Conservation (phyloP, 306 rosid genomes). For the Malus asiatica region DNA sequence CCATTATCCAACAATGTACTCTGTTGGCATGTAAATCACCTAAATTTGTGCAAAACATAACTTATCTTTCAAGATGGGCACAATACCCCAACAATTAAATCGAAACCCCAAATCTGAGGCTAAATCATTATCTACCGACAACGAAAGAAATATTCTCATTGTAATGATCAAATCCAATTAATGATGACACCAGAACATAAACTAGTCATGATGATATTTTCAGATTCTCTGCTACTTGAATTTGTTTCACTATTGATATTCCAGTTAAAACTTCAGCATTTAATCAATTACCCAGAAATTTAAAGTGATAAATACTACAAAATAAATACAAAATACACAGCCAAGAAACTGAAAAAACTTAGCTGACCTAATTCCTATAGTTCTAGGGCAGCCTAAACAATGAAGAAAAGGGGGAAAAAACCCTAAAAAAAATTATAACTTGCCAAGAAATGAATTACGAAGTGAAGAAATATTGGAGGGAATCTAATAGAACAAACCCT, state of each 20-base stretch:
- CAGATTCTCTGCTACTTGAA: not conserved
- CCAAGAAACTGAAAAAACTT: not conserved
- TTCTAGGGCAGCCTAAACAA: not conserved
- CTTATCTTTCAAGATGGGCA: not conserved
- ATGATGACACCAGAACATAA: not conserved
- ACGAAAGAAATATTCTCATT: not conserved
- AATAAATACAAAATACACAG: not conserved
- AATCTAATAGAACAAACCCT: not conserved
- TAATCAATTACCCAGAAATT: not conserved
- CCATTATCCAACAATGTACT: slow-evolving; percentile 30
- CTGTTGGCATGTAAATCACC: slow-evolving; percentile 18
- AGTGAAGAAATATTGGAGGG: not conserved
- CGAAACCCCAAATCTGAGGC: not conserved
- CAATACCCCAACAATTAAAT: not conserved
- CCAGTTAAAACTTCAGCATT: not conserved
- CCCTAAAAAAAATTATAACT: not conserved
- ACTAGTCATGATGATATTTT: not conserved
- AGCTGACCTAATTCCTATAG: not conserved
- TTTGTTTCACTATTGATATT: not conserved
- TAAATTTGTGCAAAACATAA: slow-evolving; percentile 14
- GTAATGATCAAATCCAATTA: not conserved
- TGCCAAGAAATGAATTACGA: not conserved
- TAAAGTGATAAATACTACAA: not conserved
- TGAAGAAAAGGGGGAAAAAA: not conserved
- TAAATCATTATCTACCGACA: not conserved